Base-by-base conservation (phyloP, 768 basidiomycete species). In the Pulveroboletus frians region DNA sequence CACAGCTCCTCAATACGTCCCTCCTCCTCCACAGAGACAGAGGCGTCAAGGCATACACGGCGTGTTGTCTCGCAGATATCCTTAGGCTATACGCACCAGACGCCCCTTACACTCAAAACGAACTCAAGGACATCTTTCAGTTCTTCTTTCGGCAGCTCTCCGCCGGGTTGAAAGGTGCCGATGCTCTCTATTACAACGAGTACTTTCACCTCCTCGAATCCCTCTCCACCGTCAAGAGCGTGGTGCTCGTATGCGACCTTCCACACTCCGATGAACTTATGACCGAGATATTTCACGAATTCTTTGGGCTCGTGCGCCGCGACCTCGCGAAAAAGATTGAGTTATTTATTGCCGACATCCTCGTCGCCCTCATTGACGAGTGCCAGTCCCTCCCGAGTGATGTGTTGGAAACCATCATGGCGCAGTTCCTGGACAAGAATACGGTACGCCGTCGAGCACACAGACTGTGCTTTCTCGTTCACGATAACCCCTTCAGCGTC, bases 121-220 rank as follows among this genome's bases (percentile, higher is more conserved):
- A 97, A 66, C 81, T 98, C 31, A 78, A 89, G 73, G 92, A 96
- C 68, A 94, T 98, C 64, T 99, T 99, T 69, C 83, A 92, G 59
- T 98, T 99, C 76, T 91, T 98, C 78, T 84, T 92, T 64, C 75
- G 82, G 31, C 95, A 96, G 66, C 83, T 99, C 49, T 72, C 76
- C 3, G 75, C 74, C 1, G 85, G 84, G 1, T 81, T 92, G 60
- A 85, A 84, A 54, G 80, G 84, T 34, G 71, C 83, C 0, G 89
- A 94, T 48, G 77, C 85, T 0, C 79, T 90, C 0, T 95, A 93
- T 62, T 95, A 92, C 65, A 81, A 84, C 49, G 86, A 97, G 68
- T 98, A 96, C 69, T 95, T 85, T 59, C 92, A 93, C 62, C 78
- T 97, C n/a, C 78, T 98, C 26, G 92, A 98, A 60, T 91, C 85